A percentile compares a stretch with the other conserved stretches of the same genome.
Conservation (phyloP, 1,284 basidiomycete species). For the Mycena sp. region DNA sequence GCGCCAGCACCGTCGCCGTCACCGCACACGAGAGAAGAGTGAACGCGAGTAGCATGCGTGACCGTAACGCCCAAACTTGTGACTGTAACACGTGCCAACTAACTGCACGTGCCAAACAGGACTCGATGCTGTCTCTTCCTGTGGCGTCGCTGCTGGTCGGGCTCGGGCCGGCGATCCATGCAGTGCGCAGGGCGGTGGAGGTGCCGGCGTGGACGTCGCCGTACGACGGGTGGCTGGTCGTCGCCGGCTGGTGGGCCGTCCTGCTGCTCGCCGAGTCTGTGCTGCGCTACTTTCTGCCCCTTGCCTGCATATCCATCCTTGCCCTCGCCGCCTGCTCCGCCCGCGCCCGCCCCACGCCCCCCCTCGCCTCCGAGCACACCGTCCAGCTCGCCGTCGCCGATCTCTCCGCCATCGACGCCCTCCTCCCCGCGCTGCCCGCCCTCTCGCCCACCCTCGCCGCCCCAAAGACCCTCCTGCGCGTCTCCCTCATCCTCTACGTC, state of each 20-base stretch:
- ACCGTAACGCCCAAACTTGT: too few species aligned
- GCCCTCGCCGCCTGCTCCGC: slow-evolving; percentile 44
- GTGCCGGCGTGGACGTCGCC: slow-evolving; percentile 69
- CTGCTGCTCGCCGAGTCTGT: slow-evolving; percentile 69
- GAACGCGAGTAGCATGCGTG: neutral
- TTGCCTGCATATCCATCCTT: slow-evolving; percentile 45
- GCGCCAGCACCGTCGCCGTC: slow-evolving; percentile 29
- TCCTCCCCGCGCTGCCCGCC: slow-evolving; percentile 50
- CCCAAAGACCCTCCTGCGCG: slow-evolving; percentile 53
- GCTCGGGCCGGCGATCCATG: slow-evolving; percentile 64
- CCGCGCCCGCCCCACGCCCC: slow-evolving; percentile 31
- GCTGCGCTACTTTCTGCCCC: slow-evolving; percentile 60
- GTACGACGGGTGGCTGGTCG: slow-evolving; percentile 74
- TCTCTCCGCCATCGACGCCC: slow-evolving; percentile 62
- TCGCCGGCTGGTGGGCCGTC: slow-evolving; percentile 81
- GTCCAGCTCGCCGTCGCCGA: slow-evolving; percentile 65
- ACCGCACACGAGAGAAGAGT: slow-evolving; percentile 14
- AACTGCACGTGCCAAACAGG: too few species aligned
- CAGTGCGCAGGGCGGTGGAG: slow-evolving; percentile 58
- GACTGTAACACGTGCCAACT: too few species aligned
- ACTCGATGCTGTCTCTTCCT: slow-evolving; percentile 1
- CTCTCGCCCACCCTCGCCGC: slow-evolving; percentile 38
- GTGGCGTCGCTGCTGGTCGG: slow-evolving; percentile 43
- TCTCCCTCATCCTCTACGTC: slow-evolving; percentile 57
- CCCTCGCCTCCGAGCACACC: slow-evolving; percentile 69